Conservation (phyloP, 345 rosid species). For the Garcia nutans region DNA sequence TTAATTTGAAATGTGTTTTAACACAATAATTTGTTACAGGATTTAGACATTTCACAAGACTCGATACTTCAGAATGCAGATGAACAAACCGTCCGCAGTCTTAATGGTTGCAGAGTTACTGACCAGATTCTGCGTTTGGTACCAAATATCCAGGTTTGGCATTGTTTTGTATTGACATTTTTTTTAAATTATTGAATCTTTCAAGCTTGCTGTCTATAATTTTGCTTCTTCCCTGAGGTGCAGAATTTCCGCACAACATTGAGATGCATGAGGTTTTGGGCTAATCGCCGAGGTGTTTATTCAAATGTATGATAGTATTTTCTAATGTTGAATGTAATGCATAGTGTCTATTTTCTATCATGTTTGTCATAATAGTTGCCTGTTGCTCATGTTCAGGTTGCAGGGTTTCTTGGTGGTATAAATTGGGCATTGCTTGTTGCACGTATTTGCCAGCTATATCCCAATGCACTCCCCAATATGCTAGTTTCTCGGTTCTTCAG, state of each 20-base stretch:
- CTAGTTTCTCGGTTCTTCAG: conserved; percentile 88
- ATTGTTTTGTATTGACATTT: not conserved
- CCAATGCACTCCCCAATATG: conserved; percentile 95
- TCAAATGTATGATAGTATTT: conserved; percentile 63
- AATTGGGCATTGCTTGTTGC: conserved; percentile 99
- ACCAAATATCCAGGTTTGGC: conserved; percentile 85
- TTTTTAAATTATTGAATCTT: conserved; percentile 2
- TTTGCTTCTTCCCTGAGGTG: conserved; percentile 21
- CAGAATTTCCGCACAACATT: conserved; percentile 90
- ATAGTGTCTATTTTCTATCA: conserved; percentile 1
- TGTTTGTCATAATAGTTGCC: not conserved
- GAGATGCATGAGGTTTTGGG: conserved; percentile 97
- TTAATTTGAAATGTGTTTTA: not conserved
- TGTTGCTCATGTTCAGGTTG: conserved; percentile 47
- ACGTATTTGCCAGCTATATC: conserved; percentile 96
- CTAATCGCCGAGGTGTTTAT: conserved; percentile 95
- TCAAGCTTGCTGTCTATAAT: conserved; percentile 16
- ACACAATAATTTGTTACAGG: conserved; percentile 47
- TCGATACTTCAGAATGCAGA: conserved; percentile 85
- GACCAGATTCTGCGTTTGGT: conserved; percentile 97
- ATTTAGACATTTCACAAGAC: conserved; percentile 87
- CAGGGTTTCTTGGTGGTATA: conserved; percentile 99
- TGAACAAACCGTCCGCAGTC: conserved; percentile 96
- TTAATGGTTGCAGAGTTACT: conserved; percentile 98
- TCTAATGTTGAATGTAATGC: conserved; percentile 16